Conservation (phyloP, 164 flowering plant species). For the Tinospora cordifolia region DNA sequence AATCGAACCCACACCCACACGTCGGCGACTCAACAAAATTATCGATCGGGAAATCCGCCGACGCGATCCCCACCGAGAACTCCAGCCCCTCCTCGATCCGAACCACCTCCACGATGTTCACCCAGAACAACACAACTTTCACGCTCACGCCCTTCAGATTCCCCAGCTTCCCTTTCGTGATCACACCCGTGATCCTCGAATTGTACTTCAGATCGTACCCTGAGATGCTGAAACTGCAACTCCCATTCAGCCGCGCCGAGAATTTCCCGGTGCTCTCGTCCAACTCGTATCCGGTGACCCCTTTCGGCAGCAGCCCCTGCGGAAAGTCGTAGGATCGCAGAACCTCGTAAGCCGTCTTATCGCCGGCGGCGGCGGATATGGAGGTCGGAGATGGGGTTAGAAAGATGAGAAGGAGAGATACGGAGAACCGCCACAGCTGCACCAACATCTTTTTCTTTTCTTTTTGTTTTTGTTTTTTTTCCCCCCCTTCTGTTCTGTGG, state of each 20-base stretch:
- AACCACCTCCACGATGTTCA: conserved; percentile 42
- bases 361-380: background rate
- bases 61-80: conserved; percentile 55
- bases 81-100: conserved; percentile 31
- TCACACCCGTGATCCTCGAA: conserved; percentile 34
- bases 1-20: conserved; percentile 59
- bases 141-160: conserved; percentile 45
- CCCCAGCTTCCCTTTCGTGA: conserved; percentile 30
- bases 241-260: conserved; percentile 29
- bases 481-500: too few relatives aligned
- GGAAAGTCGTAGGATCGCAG: conserved; percentile 42
- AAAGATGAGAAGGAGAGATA: background rate
- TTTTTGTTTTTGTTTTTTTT: background rate
- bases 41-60: conserved; percentile 39
- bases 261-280: conserved; percentile 47
- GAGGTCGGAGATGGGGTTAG: background rate
- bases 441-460: background rate
- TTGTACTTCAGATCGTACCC: conserved; percentile 41
- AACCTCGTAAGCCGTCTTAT: conserved; percentile 31
- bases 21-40: conserved; percentile 41
- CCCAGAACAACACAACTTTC: conserved; percentile 47
- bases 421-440: background rate
- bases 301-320: conserved; percentile 49
- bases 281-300: conserved; percentile 41
- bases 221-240: conserved; percentile 42